These are phyloP conservation scores for Adansonia grandidieri DNA, from an alignment of 441 rosid genomes.

Conservation along the genomic window DNA sequence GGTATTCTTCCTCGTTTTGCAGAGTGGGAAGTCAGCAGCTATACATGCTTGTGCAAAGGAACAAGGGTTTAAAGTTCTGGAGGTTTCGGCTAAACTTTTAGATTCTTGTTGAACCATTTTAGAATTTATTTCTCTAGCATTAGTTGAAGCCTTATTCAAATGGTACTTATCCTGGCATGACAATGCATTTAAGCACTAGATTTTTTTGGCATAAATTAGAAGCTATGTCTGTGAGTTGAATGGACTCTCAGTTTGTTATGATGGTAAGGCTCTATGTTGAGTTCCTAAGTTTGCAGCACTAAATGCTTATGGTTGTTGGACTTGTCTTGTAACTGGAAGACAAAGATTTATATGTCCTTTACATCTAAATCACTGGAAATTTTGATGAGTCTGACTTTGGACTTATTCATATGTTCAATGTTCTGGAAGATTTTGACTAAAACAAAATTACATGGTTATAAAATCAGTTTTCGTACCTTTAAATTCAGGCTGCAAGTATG, in stretches of 20 bases:
- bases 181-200: not conserved
- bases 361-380: not conserved
- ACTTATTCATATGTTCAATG: not conserved
- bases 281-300: not conserved
- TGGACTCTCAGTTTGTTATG: not conserved
- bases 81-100: constrained; percentile 59
- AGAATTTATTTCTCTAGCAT: not conserved
- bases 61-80: constrained; percentile 80
- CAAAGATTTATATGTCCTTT: not conserved
- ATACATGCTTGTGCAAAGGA: constrained; percentile 89
- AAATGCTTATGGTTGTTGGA: not conserved
- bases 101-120: constrained; percentile 23
- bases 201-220: not conserved
- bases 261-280: not conserved
- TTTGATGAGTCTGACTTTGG: not conserved
- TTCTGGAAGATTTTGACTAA: not conserved
- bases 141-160: not conserved
- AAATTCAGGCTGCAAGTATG: not conserved
- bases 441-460: not conserved
- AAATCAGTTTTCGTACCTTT: not conserved
- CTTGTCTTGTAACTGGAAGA: not conserved
- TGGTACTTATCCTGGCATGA: not conserved
- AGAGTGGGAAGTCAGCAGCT: constrained; percentile 98
- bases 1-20: constrained; percentile 33
- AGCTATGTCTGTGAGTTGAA: not conserved